Conservation (phyloP, 768 basidiomycete species). For the Lentinula detonsa region DNA sequence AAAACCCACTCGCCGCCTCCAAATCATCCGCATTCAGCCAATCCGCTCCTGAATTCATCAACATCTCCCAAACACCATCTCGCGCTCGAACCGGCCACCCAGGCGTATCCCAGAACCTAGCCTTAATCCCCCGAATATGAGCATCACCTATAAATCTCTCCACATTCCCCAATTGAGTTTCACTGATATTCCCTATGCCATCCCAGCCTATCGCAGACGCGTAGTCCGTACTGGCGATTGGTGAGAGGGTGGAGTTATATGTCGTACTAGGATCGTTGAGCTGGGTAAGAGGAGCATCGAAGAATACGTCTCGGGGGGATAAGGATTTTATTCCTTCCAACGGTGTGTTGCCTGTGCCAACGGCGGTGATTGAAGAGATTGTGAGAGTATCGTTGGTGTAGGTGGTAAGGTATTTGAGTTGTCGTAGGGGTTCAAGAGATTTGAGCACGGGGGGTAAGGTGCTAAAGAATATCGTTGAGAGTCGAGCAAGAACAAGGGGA, state of each 20-base stretch:
- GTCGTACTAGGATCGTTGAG: slow-evolving; percentile 30
- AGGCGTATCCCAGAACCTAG: slow-evolving; percentile 50
- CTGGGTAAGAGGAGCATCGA: slow-evolving; percentile 43
- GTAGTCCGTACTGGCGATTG: slow-evolving; percentile 47
- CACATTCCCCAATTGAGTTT: slow-evolving; percentile 31
- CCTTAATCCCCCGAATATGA: slow-evolving; percentile 34
- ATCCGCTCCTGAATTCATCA: slow-evolving; percentile 37
- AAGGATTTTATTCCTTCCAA: slow-evolving; percentile 37
- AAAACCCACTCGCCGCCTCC: slow-evolving; percentile 25
- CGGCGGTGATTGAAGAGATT: slow-evolving; percentile 30
- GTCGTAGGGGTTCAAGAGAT: slow-evolving; percentile 39
- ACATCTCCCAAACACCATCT: slow-evolving; percentile 35
- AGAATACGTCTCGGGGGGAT: slow-evolving; percentile 43
- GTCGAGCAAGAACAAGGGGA: not conserved
- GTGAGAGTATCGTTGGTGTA: slow-evolving; percentile 33
- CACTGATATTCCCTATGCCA: slow-evolving; percentile 36
- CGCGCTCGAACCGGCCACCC: slow-evolving; percentile 40
- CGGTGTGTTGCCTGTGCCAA: slow-evolving; percentile 49
- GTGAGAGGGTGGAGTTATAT: slow-evolving; percentile 36
- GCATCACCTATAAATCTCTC: slow-evolving; percentile 35
- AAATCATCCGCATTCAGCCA: slow-evolving; percentile 52
- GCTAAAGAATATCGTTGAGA: slow-evolving; percentile 16
- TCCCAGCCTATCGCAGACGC: slow-evolving; percentile 38
- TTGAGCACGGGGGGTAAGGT: slow-evolving; percentile 37
- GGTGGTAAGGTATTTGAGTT: slow-evolving; percentile 39